Conservation (phyloP, 768 basidiomycete species). For the Auriscalpium microsporum region DNA sequence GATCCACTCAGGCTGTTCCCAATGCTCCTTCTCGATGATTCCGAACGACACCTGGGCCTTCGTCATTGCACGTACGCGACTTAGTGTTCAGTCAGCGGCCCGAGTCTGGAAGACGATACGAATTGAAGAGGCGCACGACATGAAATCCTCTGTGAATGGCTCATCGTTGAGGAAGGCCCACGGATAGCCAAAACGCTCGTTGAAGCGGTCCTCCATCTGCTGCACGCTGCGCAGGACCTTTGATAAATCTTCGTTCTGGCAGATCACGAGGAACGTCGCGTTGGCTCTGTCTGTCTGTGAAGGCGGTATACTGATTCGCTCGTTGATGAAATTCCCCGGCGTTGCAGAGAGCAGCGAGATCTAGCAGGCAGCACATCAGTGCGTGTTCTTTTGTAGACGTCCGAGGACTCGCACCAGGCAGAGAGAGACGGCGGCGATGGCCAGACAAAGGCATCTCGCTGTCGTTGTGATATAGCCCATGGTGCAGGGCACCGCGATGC, state of each 20-base stretch:
- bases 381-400: no score
- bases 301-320: no score
- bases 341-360: no score
- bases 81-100: conserved; percentile 19
- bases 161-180: conserved; percentile 61
- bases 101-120: no score
- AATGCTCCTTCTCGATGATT: conserved; percentile 65
- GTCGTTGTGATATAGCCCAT: no score
- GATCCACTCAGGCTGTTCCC: conserved; percentile 69
- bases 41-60: conserved; percentile 59
- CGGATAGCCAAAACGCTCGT: conserved; percentile 48
- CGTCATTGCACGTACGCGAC: conserved; percentile 50
- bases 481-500: no score
- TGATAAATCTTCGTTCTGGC: conserved; percentile 37
- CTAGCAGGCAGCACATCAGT: no score
- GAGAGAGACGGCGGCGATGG: no score
- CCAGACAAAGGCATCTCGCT: no score
- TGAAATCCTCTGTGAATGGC: conserved; percentile 48
- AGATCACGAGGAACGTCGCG: conserved; percentile 51
- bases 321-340: no score
- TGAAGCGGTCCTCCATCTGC: conserved; percentile 51
- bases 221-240: conserved; percentile 41
- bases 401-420: no score
- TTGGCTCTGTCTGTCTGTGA: conserved; percentile 28
- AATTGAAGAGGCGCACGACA: conserved; percentile 22